These are phyloP conservation scores for Epichloe typhina DNA, from an alignment of 2,329 filamentous ascomycete genomes.

Conservation along the genomic window DNA sequence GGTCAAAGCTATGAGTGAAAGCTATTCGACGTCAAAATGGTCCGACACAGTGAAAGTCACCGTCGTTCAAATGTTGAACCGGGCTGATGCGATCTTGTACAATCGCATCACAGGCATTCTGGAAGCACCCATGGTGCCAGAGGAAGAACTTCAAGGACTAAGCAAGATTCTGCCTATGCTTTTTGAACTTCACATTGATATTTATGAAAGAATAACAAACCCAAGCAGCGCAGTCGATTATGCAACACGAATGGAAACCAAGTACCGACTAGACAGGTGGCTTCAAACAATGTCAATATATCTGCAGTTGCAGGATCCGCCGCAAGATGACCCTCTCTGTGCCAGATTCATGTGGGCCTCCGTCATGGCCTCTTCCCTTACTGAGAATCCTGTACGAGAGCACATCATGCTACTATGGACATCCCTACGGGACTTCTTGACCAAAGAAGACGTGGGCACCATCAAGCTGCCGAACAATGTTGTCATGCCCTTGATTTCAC, in stretches of 20 bases:
- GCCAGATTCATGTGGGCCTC: conserved; percentile 46
- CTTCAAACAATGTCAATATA: conserved; percentile 34
- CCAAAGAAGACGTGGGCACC: conserved; percentile 24
- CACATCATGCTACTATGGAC: conserved; percentile 46
- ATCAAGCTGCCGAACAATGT: conserved; percentile 70
- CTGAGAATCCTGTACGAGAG: conserved; percentile 39
- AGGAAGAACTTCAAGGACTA: conserved; percentile 19
- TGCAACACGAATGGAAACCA: conserved; percentile 34
- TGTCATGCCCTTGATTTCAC: conserved; percentile 76
- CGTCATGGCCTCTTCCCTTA: conserved; percentile 38
- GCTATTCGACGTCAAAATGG: conserved; percentile 44
- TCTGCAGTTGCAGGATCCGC: conserved; percentile 22
- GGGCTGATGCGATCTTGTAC: conserved; percentile 39
- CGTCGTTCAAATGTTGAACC: conserved; percentile 43
- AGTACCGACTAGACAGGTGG: conserved; percentile 38
- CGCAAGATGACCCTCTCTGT: conserved; percentile 25
- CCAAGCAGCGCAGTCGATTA: conserved; percentile 41
- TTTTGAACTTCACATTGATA: conserved; percentile 46
- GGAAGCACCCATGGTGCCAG: conserved; percentile 13
- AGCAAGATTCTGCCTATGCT: conserved; percentile 41
- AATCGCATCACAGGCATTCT: conserved; percentile 32
- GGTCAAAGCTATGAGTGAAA: conserved; percentile 34
- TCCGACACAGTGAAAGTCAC: conserved; percentile 41
- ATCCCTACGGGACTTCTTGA: conserved; percentile 39
- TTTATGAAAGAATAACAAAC: conserved; percentile 45